phyloP scores from a whole-genome alignment of 805 yeast genomes.

The Suhomyces sp. region DNA sequence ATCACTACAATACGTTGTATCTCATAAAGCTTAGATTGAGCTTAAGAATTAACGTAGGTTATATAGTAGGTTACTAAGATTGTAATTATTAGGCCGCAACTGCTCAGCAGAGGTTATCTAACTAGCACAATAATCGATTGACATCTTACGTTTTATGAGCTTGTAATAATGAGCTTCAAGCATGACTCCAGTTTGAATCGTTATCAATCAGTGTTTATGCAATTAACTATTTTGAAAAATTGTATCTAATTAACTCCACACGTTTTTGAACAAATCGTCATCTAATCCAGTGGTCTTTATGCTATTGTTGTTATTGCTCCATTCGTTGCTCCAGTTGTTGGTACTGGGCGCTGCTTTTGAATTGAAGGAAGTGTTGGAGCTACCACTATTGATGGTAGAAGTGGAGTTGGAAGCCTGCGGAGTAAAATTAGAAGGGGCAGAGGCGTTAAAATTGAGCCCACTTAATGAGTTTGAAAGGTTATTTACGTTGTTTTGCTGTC shows the following conservation, averaged over 20 bases:
- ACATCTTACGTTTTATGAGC: too few relatives aligned
- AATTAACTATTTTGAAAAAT: too few relatives aligned
- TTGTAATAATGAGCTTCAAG: too few relatives aligned
- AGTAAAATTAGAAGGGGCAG: neutral
- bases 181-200: too few relatives aligned
- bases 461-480: slow-evolving; percentile 17
- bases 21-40: too few relatives aligned
- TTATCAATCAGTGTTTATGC: too few relatives aligned
- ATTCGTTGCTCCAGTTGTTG: slow-evolving; percentile 30
- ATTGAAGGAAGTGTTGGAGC: slow-evolving; percentile 9
- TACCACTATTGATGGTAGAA: slow-evolving; percentile 1
- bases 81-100: too few relatives aligned
- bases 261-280: slow-evolving; percentile 67
- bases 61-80: too few relatives aligned
- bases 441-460: slow-evolving; percentile 16
- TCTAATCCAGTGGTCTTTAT: slow-evolving; percentile 32
- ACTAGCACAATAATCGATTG: too few relatives aligned
- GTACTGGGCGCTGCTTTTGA: neutral
- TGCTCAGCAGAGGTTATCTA: too few relatives aligned
- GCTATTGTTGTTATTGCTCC: slow-evolving; percentile 24
- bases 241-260: slow-evolving; percentile 46
- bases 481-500: slow-evolving; percentile 7
- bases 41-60: too few relatives aligned
- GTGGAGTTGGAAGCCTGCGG: neutral
- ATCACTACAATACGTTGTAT: too few relatives aligned